Base-by-base conservation (phyloP, 352 stramenopile genomes). In the Pythium rhizo-oryzae region DNA sequence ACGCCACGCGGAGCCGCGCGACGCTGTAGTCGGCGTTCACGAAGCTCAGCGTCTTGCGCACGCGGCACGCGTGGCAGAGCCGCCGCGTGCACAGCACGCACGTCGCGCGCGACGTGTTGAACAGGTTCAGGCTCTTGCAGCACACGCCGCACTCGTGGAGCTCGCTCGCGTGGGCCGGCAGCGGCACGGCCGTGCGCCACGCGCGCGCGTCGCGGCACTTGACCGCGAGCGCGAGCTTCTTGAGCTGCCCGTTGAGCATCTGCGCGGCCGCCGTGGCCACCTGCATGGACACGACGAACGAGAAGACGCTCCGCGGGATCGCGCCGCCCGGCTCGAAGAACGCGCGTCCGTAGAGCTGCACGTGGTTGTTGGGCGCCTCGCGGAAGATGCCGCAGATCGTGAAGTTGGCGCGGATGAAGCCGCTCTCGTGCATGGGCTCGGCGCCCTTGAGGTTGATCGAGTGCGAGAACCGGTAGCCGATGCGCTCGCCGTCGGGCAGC, bases 391-490 rank as follows among this genome's bases (percentile, higher is more conserved):
- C 63, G 15, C 61, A 71, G 8, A 84, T 65, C 0, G 80, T 85
- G 39, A 85, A 55, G 50, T 78, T 84, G 5, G 44, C 67, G 23
- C 78, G 77, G 23, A 85, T 35, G 9, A 66, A 53, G 46, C 56
- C 49, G 15, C 39, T 44, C 3, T 52, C 18, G 6, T 18, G 33
- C 25, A 69, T 51, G 2, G 61, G 44, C 0, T 19, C 21, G 13
- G 41, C 50, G 44, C 62, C 53, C 12, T 25, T 25, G 8, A 69
- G 49, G 15, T 61, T n/a, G 24, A 90, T 69, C 12, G 81, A 88
- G 62, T 85, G 81, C 23, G 79, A 47, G 50, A 89, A 37, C 52
- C 82, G 77, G 51, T 84, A 89, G 25, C 79, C 79, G n/a, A 89
- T 71, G 8, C 71, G 77, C 35, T 84, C 73, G 19, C 81, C 77